These are phyloP conservation scores for Drosera spatulata DNA, from an alignment of 179 eudicot species.

Conservation along the genomic window DNA sequence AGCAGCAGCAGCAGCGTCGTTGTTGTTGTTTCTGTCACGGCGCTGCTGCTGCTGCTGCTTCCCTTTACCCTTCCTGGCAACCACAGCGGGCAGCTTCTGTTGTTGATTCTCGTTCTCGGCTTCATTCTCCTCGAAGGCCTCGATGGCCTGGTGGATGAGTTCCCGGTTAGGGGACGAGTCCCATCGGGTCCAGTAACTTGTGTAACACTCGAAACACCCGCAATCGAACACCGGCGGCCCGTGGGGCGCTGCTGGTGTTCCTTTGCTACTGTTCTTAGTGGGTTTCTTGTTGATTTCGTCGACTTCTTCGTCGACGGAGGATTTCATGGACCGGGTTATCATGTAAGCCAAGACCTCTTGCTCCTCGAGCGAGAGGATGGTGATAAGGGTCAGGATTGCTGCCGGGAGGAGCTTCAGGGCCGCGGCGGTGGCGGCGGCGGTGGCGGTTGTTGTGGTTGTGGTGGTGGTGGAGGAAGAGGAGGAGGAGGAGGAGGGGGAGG, in stretches of 20 bases:
- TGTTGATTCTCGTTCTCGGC: conserved; percentile 7
- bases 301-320: neutral
- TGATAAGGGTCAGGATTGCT: conserved; percentile 35
- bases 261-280: conserved; percentile 5
- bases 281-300: conserved; percentile 3
- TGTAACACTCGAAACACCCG: conserved; percentile 61
- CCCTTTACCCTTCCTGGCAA: conserved; percentile 7
- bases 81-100: conserved; percentile 11
- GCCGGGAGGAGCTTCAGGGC: conserved; percentile 53
- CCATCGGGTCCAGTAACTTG: conserved; percentile 59
- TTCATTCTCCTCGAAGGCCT: conserved; percentile 57
- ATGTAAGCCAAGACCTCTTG: conserved; percentile 55
- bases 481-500: conserved; percentile 35
- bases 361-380: conserved; percentile 49
- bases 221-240: conserved; percentile 42
- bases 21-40: neutral
- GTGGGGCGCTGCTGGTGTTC: conserved; percentile 6
- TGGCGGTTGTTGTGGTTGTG: neutral
- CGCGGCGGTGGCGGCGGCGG: conserved; percentile 13
- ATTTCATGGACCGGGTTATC: conserved; percentile 42
- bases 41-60: conserved; percentile 17
- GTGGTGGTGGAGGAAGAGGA: conserved; percentile 4
- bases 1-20: neutral
- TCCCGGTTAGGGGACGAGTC: conserved; percentile 57
- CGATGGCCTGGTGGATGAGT: conserved; percentile 67